Evolutionary conservation across 108 stramenopile genomes (phyloP).

Genomic region (Schizochytrium sp.): DNA sequence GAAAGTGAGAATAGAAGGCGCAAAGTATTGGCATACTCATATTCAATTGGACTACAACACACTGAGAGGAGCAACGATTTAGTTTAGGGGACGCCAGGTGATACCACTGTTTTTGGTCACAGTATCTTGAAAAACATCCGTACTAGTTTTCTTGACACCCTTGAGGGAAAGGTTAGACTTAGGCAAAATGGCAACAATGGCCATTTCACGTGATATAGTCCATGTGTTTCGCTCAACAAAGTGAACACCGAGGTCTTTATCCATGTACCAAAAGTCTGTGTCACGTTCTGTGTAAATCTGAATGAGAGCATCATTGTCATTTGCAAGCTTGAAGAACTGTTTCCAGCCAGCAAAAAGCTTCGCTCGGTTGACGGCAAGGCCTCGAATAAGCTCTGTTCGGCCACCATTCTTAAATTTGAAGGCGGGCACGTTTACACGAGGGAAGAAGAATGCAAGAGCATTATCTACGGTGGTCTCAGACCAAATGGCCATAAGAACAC

Average conservation of each 20-base stretch:
- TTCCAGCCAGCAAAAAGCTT: conserved; percentile 38
- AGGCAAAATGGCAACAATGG: conserved; percentile 23
- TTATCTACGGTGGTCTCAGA: conserved; percentile 29
- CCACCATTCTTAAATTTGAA: conserved; percentile 58
- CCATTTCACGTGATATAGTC: neutral
- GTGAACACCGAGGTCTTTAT: conserved; percentile 34
- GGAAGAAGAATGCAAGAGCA: conserved; percentile 59
- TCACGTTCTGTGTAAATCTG: neutral
- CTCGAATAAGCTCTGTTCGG: conserved; percentile 38
- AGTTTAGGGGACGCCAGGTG: conserved; percentile 39
- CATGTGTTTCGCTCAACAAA: neutral
- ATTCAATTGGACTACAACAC: too few species aligned
- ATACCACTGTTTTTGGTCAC: neutral
- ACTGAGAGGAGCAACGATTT: neutral
- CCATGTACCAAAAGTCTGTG: conserved; percentile 42
- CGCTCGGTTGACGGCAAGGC: neutral
- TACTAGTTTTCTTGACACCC: conserved; percentile 39
- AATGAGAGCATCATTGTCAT: conserved; percentile 45
- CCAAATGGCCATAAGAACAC: conserved; percentile 32
- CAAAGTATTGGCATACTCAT: too few species aligned
- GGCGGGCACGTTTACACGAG: conserved; percentile 45
- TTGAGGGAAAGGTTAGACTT: conserved; percentile 13
- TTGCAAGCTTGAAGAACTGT: conserved; percentile 58
- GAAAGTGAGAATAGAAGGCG: too few species aligned
- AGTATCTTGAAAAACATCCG: conserved; percentile 20